Evolutionary conservation across 441 rosid genomes (phyloP).

Genomic region (Brassica balearica): DNA sequence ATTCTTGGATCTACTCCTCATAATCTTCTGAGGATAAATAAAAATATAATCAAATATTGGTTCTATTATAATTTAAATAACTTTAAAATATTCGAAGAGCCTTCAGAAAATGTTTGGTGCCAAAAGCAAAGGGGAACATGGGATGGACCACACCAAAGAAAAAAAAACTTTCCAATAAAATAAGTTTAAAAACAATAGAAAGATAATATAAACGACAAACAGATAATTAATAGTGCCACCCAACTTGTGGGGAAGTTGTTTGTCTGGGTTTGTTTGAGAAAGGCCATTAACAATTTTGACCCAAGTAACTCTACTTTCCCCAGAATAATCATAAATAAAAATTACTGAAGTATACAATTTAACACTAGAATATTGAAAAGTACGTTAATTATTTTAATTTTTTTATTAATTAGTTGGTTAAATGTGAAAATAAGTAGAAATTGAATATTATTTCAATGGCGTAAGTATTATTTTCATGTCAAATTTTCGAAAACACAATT

Average conservation of each 20-base stretch:
- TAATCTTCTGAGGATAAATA: background rate
- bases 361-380: background rate
- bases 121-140: conserved; percentile 51
- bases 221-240: conserved; percentile 55
- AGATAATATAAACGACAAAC: conserved; percentile 33
- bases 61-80: background rate
- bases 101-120: conserved; percentile 45
- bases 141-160: conserved; percentile 64
- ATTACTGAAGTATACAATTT: background rate
- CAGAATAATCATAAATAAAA: background rate
- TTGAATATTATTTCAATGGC: background rate
- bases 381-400: background rate
- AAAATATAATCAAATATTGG: conserved; percentile 2
- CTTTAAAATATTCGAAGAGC: conserved; percentile 20
- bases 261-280: conserved; percentile 56
- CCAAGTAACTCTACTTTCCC: background rate
- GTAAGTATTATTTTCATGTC: background rate
- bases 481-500: background rate
- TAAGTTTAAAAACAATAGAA: conserved; percentile 42
- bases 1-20: conserved; percentile 32
- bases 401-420: background rate
- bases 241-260: conserved; percentile 69
- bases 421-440: background rate
- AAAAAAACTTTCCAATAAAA: conserved; percentile 44
- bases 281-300: conserved; percentile 43